These are phyloP conservation scores for Fusarium sp. DNA, from an alignment of 2,329 filamentous ascomycete species.

Conservation along the genomic window DNA sequence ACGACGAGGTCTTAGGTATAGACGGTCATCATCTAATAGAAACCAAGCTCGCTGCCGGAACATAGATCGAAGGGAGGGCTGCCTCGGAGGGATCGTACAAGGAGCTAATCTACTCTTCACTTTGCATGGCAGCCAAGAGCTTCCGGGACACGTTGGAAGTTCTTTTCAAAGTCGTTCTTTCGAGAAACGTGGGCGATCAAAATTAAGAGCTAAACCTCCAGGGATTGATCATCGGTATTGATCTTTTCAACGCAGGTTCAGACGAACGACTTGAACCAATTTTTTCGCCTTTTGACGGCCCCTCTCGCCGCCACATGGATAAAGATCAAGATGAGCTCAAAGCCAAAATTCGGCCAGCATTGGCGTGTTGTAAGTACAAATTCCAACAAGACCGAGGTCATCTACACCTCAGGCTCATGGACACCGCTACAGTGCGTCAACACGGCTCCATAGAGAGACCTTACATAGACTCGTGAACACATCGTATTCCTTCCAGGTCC, in stretches of 20 bases:
- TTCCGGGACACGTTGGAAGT: not conserved
- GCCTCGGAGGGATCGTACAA: not conserved
- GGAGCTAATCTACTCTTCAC: not conserved
- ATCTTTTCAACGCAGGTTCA: not conserved
- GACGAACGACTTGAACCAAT: not conserved
- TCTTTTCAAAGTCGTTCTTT: not conserved
- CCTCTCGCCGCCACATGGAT: not conserved
- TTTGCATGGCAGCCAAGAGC: not conserved
- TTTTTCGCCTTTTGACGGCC: not conserved
- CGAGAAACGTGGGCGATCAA: not conserved
- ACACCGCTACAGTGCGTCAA: not conserved
- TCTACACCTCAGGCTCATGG: not conserved
- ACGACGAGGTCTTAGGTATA: not conserved
- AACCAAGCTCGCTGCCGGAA: not conserved
- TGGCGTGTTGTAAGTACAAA: not conserved
- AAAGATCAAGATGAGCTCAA: not conserved
- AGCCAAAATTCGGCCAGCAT: not conserved
- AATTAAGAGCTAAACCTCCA: not conserved
- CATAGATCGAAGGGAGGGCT: not conserved
- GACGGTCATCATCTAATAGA: not conserved
- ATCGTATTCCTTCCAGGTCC: not conserved
- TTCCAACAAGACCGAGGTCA: not conserved
- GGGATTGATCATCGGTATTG: not conserved
- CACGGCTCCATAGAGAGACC: not conserved
- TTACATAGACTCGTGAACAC: not conserved